A percentile compares a stretch with the other conserved stretches of the same genome.
Conservation (phyloP, 352 stramenopile genomes). For the Pythium dissotocum region DNA sequence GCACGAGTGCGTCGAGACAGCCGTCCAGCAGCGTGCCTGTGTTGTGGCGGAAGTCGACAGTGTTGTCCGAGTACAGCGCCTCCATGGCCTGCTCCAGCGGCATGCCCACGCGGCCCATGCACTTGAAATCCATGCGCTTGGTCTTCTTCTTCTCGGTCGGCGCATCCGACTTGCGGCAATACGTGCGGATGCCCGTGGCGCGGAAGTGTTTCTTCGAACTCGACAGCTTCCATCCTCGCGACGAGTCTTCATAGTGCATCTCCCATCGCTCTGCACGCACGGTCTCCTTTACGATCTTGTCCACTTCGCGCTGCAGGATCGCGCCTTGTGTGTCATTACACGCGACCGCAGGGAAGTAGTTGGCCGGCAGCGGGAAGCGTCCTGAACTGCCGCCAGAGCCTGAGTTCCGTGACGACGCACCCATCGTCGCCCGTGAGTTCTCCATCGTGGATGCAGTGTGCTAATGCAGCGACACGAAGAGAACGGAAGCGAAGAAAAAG, state of each 20-base stretch:
- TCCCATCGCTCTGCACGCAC: slow-evolving; percentile 49
- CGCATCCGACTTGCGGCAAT: slow-evolving; percentile 44
- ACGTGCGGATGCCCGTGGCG: slow-evolving; percentile 63
- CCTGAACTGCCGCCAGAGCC: slow-evolving; percentile 6
- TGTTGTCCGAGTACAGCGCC: slow-evolving; percentile 63
- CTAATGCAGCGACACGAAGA: background rate
- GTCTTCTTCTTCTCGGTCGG: slow-evolving; percentile 34
- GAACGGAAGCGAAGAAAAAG: background rate
- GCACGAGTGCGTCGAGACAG: slow-evolving; percentile 60
- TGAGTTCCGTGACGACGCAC: slow-evolving; percentile 9
- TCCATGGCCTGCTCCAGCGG: slow-evolving; percentile 46
- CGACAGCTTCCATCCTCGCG: slow-evolving; percentile 64
- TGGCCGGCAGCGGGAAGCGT: slow-evolving; percentile 42
- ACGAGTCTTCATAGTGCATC: slow-evolving; percentile 61
- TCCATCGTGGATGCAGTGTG: background rate
- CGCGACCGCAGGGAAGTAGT: slow-evolving; percentile 47
- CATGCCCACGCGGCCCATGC: slow-evolving; percentile 59
- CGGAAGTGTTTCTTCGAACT: slow-evolving; percentile 71
- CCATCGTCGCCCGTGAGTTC: background rate
- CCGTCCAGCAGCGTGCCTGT: slow-evolving; percentile 54
- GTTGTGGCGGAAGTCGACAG: slow-evolving; percentile 58
- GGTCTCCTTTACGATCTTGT: slow-evolving; percentile 33
- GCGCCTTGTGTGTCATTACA: slow-evolving; percentile 43
- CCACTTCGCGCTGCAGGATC: slow-evolving; percentile 29
- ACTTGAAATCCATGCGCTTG: slow-evolving; percentile 59